Evolutionary conservation across 805 yeast genomes (phyloP).

Genomic region (Schizosaccharomyces lindneri): DNA sequence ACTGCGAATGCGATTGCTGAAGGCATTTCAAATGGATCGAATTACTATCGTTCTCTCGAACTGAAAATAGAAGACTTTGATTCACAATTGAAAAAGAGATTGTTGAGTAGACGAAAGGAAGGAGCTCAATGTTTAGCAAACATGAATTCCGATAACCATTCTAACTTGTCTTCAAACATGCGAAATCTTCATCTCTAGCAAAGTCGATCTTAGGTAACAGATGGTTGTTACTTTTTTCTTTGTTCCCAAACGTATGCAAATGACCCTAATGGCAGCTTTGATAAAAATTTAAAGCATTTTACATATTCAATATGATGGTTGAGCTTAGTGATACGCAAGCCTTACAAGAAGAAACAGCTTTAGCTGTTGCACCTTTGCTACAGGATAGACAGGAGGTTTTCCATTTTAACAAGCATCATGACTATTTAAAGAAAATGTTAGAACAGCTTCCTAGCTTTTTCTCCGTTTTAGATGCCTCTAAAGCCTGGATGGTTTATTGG

Average conservation of each 20-base stretch:
- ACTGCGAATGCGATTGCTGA: background rate
- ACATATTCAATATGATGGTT: background rate
- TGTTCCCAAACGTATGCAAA: no score
- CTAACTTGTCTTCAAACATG: background rate
- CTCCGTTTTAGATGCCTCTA: constrained; percentile 56
- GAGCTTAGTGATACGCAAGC: background rate
- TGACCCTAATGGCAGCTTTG: no score
- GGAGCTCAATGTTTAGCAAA: background rate
- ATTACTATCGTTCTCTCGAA: background rate
- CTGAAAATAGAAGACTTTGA: background rate
- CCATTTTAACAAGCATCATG: background rate
- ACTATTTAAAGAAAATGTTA: background rate
- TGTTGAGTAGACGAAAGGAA: background rate
- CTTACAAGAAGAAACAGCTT: background rate
- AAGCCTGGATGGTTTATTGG: constrained; percentile 84
- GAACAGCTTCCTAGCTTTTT: constrained; percentile 25
- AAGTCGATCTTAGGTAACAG: background rate
- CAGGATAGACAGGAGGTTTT: background rate
- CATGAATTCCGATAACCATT: background rate
- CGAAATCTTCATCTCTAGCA: background rate
- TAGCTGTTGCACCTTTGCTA: background rate
- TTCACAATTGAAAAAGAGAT: background rate
- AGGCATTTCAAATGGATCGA: background rate
- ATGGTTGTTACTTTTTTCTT: background rate
- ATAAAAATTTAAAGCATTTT: no score